Conservation (phyloP, 352 stramenopile species). For the Phytophthora brassicae region DNA sequence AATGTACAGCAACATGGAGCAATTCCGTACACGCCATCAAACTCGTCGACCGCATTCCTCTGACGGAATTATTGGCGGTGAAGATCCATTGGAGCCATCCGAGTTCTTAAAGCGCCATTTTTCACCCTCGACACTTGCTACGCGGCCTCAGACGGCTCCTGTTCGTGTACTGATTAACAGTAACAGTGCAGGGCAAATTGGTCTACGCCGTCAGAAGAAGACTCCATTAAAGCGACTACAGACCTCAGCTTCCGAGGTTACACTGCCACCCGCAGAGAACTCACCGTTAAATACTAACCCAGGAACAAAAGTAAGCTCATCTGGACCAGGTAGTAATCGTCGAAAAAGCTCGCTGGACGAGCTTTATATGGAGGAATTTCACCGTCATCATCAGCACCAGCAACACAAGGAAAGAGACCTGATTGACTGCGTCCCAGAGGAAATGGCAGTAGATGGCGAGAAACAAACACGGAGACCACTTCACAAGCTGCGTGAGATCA, state of each 20-base stretch:
- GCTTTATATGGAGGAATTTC: conserved; percentile 50
- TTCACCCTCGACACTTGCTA: conserved; percentile 25
- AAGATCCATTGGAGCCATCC: conserved; percentile 36
- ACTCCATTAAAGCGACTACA: not conserved
- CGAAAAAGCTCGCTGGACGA: conserved; percentile 51
- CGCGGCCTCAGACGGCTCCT: conserved; percentile 55
- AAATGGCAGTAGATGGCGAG: not conserved
- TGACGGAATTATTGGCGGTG: conserved; percentile 7
- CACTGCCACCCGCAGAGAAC: conserved; percentile 5
- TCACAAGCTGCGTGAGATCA: conserved; percentile 65
- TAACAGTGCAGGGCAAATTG: conserved; percentile 8
- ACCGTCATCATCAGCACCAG: conserved; percentile 34
- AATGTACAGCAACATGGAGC: conserved; percentile 62
- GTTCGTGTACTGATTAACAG: conserved; percentile 8
- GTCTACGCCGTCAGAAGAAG: conserved; percentile 2
- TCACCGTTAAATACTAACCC: not conserved
- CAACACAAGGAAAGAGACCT: conserved; percentile 1
- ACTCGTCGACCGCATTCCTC: not conserved
- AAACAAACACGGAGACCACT: conserved; percentile 26
- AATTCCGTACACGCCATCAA: conserved; percentile 11
- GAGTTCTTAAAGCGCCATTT: conserved; percentile 59
- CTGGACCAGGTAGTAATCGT: not conserved
- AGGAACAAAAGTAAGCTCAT: not conserved
- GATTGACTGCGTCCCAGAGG: conserved; percentile 2
- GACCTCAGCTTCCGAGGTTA: conserved; percentile 17